Conservation (phyloP, 1,139 yeast species). For the Suhomyces panamericanus region DNA sequence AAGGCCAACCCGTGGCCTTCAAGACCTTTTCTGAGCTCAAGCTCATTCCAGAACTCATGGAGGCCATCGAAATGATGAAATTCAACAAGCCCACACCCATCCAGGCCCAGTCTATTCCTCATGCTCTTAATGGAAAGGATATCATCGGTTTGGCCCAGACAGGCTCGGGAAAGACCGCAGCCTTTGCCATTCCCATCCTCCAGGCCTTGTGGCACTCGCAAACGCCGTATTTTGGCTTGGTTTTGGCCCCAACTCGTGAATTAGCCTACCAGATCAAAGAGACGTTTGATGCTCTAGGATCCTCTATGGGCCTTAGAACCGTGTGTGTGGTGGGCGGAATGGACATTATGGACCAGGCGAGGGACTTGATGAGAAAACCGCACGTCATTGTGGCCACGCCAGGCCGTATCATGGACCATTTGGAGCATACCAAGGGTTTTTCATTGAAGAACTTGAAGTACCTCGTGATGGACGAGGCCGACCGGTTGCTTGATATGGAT, state of each 20-base stretch:
- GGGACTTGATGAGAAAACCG: conserved; percentile 90
- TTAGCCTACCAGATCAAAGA: conserved; percentile 94
- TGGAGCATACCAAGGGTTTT: conserved; percentile 93
- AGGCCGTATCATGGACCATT: conserved; percentile 92
- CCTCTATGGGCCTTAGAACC: conserved; percentile 84
- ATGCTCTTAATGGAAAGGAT: conserved; percentile 83
- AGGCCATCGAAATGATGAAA: conserved; percentile 70
- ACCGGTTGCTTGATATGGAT: conserved; percentile 91
- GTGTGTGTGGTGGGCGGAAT: conserved; percentile 95
- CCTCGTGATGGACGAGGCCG: conserved; percentile 96
- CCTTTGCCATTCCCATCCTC: conserved; percentile 84
- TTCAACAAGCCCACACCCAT: conserved; percentile 82
- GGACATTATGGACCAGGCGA: conserved; percentile 97
- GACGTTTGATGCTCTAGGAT: conserved; percentile 91
- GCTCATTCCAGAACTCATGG: conserved; percentile 77
- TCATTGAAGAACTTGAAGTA: conserved; percentile 75
- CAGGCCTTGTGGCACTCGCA: conserved; percentile 91
- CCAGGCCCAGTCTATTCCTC: conserved; percentile 89
- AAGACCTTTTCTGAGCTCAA: conserved; percentile 51
- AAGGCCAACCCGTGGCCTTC: conserved; percentile 21
- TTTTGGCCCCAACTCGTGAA: conserved; percentile 95
- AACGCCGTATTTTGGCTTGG: conserved; percentile 83
- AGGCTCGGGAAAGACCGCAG: conserved; percentile 86
- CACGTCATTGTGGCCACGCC: conserved; percentile 96
- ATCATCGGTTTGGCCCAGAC: conserved; percentile 82